A percentile compares a stretch with the other conserved stretches of the same genome.
phyloP scores from a whole-genome alignment of 805 yeast species.

The Metschnikowia orientalis region DNA sequence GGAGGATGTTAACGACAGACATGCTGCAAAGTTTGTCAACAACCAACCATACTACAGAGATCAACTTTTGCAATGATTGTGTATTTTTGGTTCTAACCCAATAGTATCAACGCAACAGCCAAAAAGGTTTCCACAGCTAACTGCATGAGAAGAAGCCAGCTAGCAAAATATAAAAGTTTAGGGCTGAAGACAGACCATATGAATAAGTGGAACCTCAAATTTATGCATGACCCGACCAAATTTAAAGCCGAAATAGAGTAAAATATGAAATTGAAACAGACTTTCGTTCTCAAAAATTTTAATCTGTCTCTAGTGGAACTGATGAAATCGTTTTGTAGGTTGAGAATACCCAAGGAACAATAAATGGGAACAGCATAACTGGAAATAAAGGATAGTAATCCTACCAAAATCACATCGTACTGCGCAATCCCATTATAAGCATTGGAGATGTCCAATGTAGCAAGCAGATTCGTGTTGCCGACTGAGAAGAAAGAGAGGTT shows the following conservation, averaged over 20 bases:
- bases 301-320: slow-evolving; percentile 7
- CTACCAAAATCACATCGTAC: slow-evolving; percentile 69
- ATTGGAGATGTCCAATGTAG: slow-evolving; percentile 85
- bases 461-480: slow-evolving; percentile 89
- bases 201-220: slow-evolving; percentile 78
- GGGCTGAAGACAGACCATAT: slow-evolving; percentile 99
- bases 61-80: slow-evolving; percentile 31
- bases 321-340: too few relatives aligned
- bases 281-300: slow-evolving; percentile 15
- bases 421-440: slow-evolving; percentile 83
- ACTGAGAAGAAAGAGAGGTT: slow-evolving; percentile 77
- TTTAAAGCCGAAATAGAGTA: slow-evolving; percentile 57
- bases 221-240: slow-evolving; percentile 64
- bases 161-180: slow-evolving; percentile 71
- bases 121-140: too few relatives aligned
- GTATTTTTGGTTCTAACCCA: too few relatives aligned
- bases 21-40: slow-evolving; percentile 68
- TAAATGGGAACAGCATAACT: slow-evolving; percentile 83
- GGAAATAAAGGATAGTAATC: slow-evolving; percentile 71
- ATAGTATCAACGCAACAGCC: too few relatives aligned
- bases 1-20: slow-evolving; percentile 48
- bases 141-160: slow-evolving; percentile 63
- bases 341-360: slow-evolving; percentile 66
- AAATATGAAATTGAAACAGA: slow-evolving; percentile 43
- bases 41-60: slow-evolving; percentile 68